Evolutionary conservation across 2,329 filamentous ascomycete genomes (phyloP), one percentile per base, ranked within the genome.

Genomic region (Didymella sp.): DNA sequence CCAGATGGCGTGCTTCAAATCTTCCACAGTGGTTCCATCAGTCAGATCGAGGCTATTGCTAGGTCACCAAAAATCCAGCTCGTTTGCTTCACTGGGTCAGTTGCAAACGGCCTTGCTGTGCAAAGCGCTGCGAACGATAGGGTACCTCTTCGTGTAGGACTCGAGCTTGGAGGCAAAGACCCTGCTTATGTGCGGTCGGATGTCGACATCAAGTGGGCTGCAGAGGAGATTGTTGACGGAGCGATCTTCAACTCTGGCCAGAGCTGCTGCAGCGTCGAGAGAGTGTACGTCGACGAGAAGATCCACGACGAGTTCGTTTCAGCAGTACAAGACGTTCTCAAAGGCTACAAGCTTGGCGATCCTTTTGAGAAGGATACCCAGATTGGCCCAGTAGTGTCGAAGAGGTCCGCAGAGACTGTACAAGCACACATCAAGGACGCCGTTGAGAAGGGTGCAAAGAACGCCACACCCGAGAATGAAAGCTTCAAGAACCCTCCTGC

Each of bases 201-300:
- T 70, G 92, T 96, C 1, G 92, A 98, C 73, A 78, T 96, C 44
- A 86, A 87, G 44, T 97, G 93, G 94, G 93, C 89, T 0, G 94
- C 94, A 0, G 92, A 90, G 66, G 92, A 97, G 78, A 95, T 98
- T 69, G 92, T 98, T 13, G 94, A 98, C 68, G 94, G 94, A 19
- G 89, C 92, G n/a, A 82, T 98, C 55, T 98, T 98, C 83, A 98
- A 98, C 80, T 96, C 93, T 48, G 94, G 94, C n/a, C 94, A 98
- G 81, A 96, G 92, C 74, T 98, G 94, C 82, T 98, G 94, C 78
- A 90, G 92, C 22, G 83, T 98, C 51, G 94, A 98, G 79, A 85
- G 94, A 30, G 87, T 98, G 19, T 98, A 98, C 70, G 93, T 98
- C 5, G 87, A 95, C 69, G 89, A 90, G 71, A 87, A 85, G 66